Percentiles rank a stretch among this genome's conserved stretches.
Evolutionary conservation across 179 eudicot genomes (phyloP).

Genomic region (Silene coronaria): DNA sequence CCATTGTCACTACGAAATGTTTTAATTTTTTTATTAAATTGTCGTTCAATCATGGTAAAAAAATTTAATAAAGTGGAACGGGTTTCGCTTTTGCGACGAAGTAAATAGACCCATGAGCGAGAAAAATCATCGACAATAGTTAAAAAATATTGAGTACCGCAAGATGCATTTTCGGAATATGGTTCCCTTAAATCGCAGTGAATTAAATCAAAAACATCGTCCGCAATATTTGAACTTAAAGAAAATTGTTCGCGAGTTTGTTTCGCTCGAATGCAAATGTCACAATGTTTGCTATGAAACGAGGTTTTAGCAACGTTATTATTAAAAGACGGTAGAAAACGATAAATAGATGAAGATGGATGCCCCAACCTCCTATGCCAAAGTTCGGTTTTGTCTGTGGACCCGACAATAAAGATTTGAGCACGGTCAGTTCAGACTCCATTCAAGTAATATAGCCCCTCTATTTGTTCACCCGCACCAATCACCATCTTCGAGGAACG

Average conservation of each 20-base stretch:
- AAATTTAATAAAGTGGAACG: too few species aligned
- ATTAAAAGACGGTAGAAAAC: neutral
- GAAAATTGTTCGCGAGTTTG: neutral
- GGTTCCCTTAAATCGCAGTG: slow-evolving; percentile 3
- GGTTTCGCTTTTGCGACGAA: neutral
- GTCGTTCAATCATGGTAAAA: neutral
- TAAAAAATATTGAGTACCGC: slow-evolving; percentile 2
- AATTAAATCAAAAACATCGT: neutral
- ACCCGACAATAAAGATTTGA: too few species aligned
- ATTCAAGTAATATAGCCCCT: too few species aligned
- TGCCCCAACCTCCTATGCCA: neutral
- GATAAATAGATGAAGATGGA: too few species aligned
- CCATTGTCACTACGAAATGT: neutral
- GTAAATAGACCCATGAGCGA: neutral
- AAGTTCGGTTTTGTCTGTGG: too few species aligned
- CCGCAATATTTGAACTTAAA: neutral
- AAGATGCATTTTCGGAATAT: neutral
- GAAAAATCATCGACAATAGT: slow-evolving; percentile 11
- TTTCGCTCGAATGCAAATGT: neutral
- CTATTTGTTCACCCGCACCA: too few species aligned
- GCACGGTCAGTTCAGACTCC: too few species aligned
- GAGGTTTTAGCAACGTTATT: too few species aligned
- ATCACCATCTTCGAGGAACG: too few species aligned
- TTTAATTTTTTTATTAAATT: neutral
- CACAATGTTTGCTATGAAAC: too few species aligned